Percentiles rank a stretch among this genome's conserved stretches.
Evolutionary conservation across 2,329 filamentous ascomycete genomes (phyloP).

Genomic region (Verticillium longisporum): DNA sequence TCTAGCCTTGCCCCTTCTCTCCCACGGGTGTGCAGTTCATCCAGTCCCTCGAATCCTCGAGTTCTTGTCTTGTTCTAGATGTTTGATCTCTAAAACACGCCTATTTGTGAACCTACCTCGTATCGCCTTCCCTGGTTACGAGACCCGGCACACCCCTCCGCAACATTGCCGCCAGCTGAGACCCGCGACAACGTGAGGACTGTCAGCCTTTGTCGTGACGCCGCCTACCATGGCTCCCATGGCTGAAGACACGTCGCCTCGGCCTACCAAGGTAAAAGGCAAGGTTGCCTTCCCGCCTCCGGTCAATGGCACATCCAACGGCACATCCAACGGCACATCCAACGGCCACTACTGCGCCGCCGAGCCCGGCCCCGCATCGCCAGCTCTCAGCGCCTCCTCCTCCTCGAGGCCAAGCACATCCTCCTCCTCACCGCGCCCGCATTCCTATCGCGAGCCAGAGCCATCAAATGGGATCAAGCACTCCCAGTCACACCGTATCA

Average conservation of each 20-base stretch:
- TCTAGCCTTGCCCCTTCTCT: background rate
- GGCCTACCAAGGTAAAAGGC: background rate
- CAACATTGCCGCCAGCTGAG: background rate
- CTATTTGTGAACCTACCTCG: background rate
- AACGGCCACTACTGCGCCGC: background rate
- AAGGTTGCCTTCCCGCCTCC: background rate
- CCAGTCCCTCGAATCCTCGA: background rate
- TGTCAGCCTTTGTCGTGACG: background rate
- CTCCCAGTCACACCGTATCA: slow-evolving; percentile 17
- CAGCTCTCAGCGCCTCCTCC: background rate
- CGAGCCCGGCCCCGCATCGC: background rate
- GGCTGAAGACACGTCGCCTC: background rate
- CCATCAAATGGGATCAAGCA: slow-evolving; percentile 11
- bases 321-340: slow-evolving; percentile 2
- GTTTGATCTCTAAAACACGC: background rate
- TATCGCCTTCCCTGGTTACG: too few species aligned
- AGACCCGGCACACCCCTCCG: background rate
- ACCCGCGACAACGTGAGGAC: background rate
- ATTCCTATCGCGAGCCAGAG: slow-evolving; percentile 9
- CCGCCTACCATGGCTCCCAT: background rate
- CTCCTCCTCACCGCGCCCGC: slow-evolving; percentile 5
- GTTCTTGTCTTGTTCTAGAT: background rate
- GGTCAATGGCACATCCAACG: slow-evolving; percentile 1
- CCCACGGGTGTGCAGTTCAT: background rate
- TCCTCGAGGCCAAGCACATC: slow-evolving; percentile 7